Conservation (phyloP, 2,329 filamentous ascomycete species). For the Beauveria bassiana region DNA sequence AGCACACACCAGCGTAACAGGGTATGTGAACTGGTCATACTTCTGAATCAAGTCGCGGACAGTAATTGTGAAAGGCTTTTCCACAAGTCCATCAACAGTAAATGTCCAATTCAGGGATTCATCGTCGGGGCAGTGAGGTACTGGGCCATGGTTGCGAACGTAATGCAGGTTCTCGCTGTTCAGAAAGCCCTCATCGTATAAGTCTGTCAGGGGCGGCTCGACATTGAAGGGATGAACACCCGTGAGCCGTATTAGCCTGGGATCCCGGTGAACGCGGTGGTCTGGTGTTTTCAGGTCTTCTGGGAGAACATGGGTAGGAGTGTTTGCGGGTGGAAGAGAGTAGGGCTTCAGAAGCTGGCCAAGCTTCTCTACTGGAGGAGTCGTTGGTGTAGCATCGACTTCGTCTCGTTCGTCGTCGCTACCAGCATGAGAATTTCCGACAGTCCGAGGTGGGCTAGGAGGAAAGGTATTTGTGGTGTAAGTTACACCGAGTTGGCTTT, state of each 20-base stretch:
- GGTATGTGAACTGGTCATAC: conserved; percentile 77
- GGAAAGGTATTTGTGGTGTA: not conserved
- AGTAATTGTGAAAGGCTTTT: conserved; percentile 64
- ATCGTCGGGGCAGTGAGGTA: conserved; percentile 66
- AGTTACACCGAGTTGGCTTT: not conserved
- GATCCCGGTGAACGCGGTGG: conserved; percentile 69
- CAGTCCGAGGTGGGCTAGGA: conserved; percentile 13
- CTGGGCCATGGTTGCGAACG: conserved; percentile 81
- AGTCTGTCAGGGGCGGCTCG: conserved; percentile 69
- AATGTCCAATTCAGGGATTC: conserved; percentile 76
- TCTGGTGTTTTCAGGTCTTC: conserved; percentile 80
- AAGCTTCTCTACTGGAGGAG: conserved; percentile 12
- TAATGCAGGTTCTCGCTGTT: conserved; percentile 86
- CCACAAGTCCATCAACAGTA: conserved; percentile 74
- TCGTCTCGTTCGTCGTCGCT: conserved; percentile 23
- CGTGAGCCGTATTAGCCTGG: conserved; percentile 75
- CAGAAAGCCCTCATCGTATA: conserved; percentile 76
- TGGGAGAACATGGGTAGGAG: conserved; percentile 55
- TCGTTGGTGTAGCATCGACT: not conserved
- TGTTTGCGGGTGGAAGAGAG: conserved; percentile 61
- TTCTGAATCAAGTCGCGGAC: conserved; percentile 64
- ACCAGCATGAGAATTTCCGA: conserved; percentile 24
- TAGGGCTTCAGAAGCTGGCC: conserved; percentile 31
- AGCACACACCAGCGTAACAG: conserved; percentile 83
- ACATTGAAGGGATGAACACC: conserved; percentile 88